phyloP scores from a whole-genome alignment of 1,139 yeast species.

The Candida tetrigidarum region DNA sequence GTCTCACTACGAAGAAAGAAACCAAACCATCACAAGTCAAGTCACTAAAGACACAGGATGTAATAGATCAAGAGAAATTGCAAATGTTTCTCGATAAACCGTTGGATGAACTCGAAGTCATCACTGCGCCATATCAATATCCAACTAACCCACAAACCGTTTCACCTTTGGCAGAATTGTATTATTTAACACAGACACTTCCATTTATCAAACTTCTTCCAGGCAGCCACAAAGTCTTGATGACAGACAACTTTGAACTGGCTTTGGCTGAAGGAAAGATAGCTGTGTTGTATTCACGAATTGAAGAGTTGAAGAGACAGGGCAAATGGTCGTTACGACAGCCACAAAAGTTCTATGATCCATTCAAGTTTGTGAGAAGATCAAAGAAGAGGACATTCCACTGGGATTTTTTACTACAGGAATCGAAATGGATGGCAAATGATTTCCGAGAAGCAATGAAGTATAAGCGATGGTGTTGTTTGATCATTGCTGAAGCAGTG shows the following conservation, averaged over 20 bases:
- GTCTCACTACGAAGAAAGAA: slow-evolving; percentile 7
- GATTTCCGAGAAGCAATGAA: slow-evolving; percentile 77
- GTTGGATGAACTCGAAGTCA: slow-evolving; percentile 38
- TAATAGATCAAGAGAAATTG: slow-evolving; percentile 26
- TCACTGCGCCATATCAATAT: slow-evolving; percentile 48
- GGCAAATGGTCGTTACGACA: slow-evolving; percentile 94
- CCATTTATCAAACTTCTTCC: slow-evolving; percentile 84
- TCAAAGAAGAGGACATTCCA: slow-evolving; percentile 48
- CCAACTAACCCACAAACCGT: slow-evolving; percentile 47
- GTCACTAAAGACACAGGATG: slow-evolving; percentile 26
- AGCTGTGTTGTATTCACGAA: slow-evolving; percentile 88
- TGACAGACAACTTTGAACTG: slow-evolving; percentile 83
- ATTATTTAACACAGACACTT: slow-evolving; percentile 83
- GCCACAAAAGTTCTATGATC: slow-evolving; percentile 73
- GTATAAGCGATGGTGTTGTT: slow-evolving; percentile 71
- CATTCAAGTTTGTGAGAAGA: slow-evolving; percentile 46
- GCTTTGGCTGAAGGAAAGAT: slow-evolving; percentile 92
- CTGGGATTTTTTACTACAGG: slow-evolving; percentile 78
- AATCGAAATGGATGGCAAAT: slow-evolving; percentile 82
- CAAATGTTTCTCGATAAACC: slow-evolving; percentile 28
- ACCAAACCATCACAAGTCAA: slow-evolving; percentile 17
- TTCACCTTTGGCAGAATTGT: slow-evolving; percentile 81
- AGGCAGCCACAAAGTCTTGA: slow-evolving; percentile 81
- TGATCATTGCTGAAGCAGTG: slow-evolving; percentile 70
- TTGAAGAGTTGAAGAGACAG: slow-evolving; percentile 87